These are phyloP conservation scores for Pseudocercospora cruenta DNA, from an alignment of 2,329 filamentous ascomycete genomes.

Conservation along the genomic window DNA sequence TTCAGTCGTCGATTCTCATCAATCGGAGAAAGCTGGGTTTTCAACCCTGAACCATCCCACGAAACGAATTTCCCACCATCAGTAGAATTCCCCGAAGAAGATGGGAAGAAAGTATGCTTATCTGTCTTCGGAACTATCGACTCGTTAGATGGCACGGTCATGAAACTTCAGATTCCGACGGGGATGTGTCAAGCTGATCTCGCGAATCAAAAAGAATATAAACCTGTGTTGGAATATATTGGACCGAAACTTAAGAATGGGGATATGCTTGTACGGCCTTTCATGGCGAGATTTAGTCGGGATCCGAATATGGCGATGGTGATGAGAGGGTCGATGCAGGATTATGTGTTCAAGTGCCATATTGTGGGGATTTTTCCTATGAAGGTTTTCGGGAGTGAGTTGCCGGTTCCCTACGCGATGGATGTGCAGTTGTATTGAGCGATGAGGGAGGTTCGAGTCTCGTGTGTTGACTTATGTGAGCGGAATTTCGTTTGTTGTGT, in stretches of 20 bases:
- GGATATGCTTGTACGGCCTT: conserved; percentile 17
- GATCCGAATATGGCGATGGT: conserved; percentile 16
- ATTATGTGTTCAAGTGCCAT: conserved; percentile 19
- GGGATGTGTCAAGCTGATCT: conserved; percentile 12
- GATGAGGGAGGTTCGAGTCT: not conserved
- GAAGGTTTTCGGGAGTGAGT: conserved; percentile 15
- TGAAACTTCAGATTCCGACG: conserved; percentile 9
- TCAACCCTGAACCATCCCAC: conserved; percentile 14
- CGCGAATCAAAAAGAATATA: conserved; percentile 3
- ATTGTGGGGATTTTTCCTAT: conserved; percentile 18
- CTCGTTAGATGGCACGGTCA: not conserved
- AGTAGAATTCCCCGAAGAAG: conserved; percentile 8
- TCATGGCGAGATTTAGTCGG: conserved; percentile 13
- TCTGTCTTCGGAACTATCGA: conserved; percentile 18
- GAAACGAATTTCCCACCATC: conserved; percentile 15
- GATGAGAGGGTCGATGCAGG: conserved; percentile 17
- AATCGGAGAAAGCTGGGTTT: conserved; percentile 12
- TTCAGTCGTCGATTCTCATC: conserved; percentile 13
- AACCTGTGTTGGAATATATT: conserved; percentile 14
- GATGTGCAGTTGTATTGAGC: conserved; percentile 17
- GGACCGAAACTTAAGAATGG: conserved; percentile 13
- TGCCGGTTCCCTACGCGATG: conserved; percentile 16
- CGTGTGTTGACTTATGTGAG: too few species aligned
- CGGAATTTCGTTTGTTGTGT: not conserved
- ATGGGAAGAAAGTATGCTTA: conserved; percentile 5